A percentile compares a stretch with the other conserved stretches of the same genome.
phyloP scores from a whole-genome alignment of 2,329 filamentous ascomycete genomes.

The Raffaelea ambrosiae region DNA sequence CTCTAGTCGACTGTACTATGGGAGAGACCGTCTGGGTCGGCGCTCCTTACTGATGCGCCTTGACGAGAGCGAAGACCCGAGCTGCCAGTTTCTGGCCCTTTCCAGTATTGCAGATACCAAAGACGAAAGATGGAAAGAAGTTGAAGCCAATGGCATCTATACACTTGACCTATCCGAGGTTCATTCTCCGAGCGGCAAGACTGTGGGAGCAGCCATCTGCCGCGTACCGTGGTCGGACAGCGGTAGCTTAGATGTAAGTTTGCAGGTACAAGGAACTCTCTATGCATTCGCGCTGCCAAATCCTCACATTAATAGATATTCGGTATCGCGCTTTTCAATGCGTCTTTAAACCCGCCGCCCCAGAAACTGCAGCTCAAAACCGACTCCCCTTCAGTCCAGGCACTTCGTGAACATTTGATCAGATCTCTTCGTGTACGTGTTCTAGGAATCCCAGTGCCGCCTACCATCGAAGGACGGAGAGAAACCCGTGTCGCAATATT shows the following conservation, averaged over 20 bases:
- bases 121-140: conserved; percentile 59
- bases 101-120: conserved; percentile 60
- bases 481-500: conserved; percentile 63
- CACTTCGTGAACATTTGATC: conserved; percentile 45
- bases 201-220: background rate
- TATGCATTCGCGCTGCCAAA: conserved; percentile 16
- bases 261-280: background rate
- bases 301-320: conserved; percentile 43
- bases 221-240: background rate
- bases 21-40: conserved; percentile 78
- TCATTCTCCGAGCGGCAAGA: background rate
- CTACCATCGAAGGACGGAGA: conserved; percentile 1
- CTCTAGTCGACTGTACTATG: conserved; percentile 62
- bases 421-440: conserved; percentile 58
- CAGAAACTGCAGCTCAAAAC: conserved; percentile 19
- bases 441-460: conserved; percentile 51
- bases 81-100: conserved; percentile 41
- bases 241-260: conserved; percentile 24
- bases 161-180: conserved; percentile 49
- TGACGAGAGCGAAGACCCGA: conserved; percentile 22
- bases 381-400: conserved; percentile 40
- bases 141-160: conserved; percentile 78
- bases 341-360: conserved; percentile 23
- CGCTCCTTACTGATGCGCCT: conserved; percentile 63
- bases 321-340: conserved; percentile 46